Conservation (phyloP, 202 grass and related monocot genomes). For the Panicum hallii region DNA sequence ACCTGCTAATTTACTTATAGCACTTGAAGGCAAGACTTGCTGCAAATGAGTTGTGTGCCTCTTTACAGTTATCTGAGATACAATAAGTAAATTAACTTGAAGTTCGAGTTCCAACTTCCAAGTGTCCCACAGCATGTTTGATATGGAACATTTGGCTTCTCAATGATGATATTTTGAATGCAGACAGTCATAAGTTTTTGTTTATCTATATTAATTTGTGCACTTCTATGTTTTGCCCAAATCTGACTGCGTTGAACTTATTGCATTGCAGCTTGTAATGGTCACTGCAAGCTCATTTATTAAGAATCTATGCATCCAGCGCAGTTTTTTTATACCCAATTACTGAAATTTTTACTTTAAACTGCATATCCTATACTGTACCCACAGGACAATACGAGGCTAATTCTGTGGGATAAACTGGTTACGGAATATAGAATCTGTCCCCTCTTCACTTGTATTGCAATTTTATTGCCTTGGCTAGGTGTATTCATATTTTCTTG, state of each 20-base stretch:
- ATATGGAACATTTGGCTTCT: background rate
- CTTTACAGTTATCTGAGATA: background rate
- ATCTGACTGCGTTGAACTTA: background rate
- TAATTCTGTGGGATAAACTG: background rate
- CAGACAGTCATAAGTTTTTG: background rate
- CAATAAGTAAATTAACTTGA: conserved; percentile 18
- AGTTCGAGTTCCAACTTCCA: background rate
- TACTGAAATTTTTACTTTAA: background rate
- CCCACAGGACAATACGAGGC: background rate
- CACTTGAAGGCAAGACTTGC: conserved; percentile 1
- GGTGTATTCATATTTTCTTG: background rate
- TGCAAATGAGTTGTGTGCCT: background rate
- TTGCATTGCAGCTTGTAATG: background rate
- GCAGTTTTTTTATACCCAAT: background rate
- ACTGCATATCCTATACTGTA: background rate
- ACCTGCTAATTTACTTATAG: background rate
- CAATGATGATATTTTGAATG: background rate
- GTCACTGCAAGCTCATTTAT: background rate
- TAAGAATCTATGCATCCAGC: background rate
- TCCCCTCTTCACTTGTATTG: conserved; percentile 17
- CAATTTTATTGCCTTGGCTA: background rate
- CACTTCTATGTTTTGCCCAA: background rate
- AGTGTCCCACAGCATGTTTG: background rate
- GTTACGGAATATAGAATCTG: background rate
- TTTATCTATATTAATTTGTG: background rate